These are phyloP conservation scores for Colletotrichum echinochloae DNA, from an alignment of 2,329 filamentous ascomycete species.

Conservation along the genomic window DNA sequence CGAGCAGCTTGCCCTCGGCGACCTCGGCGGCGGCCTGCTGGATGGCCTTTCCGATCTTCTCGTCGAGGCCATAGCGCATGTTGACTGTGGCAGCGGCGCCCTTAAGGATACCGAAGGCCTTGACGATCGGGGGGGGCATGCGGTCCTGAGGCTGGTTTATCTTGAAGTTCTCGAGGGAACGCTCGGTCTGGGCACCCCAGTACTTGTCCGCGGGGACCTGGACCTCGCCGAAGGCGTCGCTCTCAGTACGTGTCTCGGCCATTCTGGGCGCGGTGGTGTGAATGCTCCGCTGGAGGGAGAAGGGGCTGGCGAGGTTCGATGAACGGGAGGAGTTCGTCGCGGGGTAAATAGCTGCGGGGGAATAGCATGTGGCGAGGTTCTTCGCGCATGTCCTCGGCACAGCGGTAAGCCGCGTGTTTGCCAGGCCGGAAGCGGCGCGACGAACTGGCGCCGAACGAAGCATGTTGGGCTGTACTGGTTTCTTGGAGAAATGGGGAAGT, in stretches of 20 bases:
- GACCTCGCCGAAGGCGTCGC: conserved; percentile 97
- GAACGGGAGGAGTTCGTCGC: conserved; percentile 30
- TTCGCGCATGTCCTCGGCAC: conserved; percentile 39
- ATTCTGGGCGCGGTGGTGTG: conserved; percentile 62
- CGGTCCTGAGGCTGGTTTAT: conserved; percentile 99
- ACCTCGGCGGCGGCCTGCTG: conserved; percentile 95
- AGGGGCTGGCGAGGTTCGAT: conserved; percentile 30
- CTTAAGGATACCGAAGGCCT: conserved; percentile 97
- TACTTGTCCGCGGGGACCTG: conserved; percentile 93
- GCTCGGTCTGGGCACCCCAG: conserved; percentile 98
- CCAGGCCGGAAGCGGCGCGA: conserved; percentile 40
- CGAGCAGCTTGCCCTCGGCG: conserved; percentile 89
- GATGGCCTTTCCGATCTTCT: conserved; percentile 89
- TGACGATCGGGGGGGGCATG: conserved; percentile 93
- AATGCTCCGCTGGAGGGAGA: conserved; percentile 45
- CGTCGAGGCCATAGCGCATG: conserved; percentile 84
- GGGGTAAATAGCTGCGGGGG: conserved; percentile 39
- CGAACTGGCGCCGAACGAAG: conserved; percentile 38
- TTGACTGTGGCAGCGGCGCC: conserved; percentile 96
- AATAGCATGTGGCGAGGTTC: conserved; percentile 39
- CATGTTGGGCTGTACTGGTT: conserved; percentile 28
- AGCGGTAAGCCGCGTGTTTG: conserved; percentile 36
- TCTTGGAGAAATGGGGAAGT: conserved; percentile 16
- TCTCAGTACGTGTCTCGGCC: conserved; percentile 80
- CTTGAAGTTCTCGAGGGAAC: conserved; percentile 96